Evolutionary conservation across 805 yeast species (phyloP).

Genomic region (Ogataea minuta): DNA sequence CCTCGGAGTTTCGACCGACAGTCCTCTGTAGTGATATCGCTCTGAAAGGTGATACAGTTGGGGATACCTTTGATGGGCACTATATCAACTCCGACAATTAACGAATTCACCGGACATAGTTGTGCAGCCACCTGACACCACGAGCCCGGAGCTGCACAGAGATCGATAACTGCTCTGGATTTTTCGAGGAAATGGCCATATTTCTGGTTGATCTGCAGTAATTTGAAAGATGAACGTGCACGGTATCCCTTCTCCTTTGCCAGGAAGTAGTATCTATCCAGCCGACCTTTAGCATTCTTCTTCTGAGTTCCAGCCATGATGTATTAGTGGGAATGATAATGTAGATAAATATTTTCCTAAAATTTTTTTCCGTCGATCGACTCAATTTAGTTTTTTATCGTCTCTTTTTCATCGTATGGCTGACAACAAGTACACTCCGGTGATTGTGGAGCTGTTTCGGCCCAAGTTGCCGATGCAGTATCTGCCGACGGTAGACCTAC

Average conservation of each 20-base stretch:
- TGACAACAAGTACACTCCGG: slow-evolving; percentile 26
- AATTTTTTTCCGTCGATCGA: slow-evolving; percentile 11
- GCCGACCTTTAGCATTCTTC: slow-evolving; percentile 97
- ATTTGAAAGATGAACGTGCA: slow-evolving; percentile 97
- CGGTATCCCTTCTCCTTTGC: slow-evolving; percentile 98
- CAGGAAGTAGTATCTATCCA: slow-evolving; percentile 91
- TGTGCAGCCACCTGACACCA: slow-evolving; percentile 99
- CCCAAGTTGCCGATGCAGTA: slow-evolving; percentile 58
- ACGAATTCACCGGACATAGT: slow-evolving; percentile 85
- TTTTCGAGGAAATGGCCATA: slow-evolving; percentile 93
- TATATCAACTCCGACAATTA: slow-evolving; percentile 97
- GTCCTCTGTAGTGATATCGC: slow-evolving; percentile 97
- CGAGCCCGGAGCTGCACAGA: slow-evolving; percentile 99
- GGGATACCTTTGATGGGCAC: slow-evolving; percentile 97
- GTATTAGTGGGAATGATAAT: neutral
- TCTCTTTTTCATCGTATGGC: slow-evolving; percentile 13
- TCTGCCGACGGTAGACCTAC: slow-evolving; percentile 47
- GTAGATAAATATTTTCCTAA: slow-evolving; percentile 3
- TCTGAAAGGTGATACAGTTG: slow-evolving; percentile 88
- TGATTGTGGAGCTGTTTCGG: slow-evolving; percentile 50
- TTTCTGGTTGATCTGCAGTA: slow-evolving; percentile 92
- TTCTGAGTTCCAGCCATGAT: slow-evolving; percentile 74
- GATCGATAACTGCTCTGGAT: slow-evolving; percentile 93
- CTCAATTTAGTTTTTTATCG: neutral
- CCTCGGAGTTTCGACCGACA: slow-evolving; percentile 94